Base-by-base conservation (phyloP, 768 basidiomycete genomes). In the Rhodotorula kratochvilovae region DNA sequence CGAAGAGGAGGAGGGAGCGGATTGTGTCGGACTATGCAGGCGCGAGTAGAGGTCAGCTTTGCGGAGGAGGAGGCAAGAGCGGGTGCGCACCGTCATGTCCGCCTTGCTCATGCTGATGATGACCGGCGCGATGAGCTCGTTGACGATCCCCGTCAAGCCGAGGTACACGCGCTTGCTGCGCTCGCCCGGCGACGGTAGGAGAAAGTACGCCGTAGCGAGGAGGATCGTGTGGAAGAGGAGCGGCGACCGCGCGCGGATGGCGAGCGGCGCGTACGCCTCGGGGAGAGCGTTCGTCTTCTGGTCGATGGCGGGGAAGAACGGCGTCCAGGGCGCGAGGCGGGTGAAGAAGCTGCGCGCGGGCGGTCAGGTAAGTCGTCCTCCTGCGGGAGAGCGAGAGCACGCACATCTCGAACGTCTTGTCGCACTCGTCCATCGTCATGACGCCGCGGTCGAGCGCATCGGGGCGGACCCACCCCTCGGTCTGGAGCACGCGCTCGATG, bases 141-240 rank as follows among this genome's bases (percentile, higher is more conserved):
- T 57, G 55, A 65, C 63, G 56, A 65, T 45, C 16, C 55, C 25
- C 16, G 27, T 46, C 53, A 65, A 55, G 27, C 27, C 31, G 33
- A 57, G 35, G 55, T 65, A 65, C 15, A 65, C 45, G 33, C 45
- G 45, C 23, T 39, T 65, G 55, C 31, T 45, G 3, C 6, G 23
- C 33, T 19, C 55, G 21, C 42, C 29, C 25, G 45, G 53, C 29
- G 53, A 31, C 1, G 53, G 53, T 3, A 54, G 53, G 2, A 65
- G 45, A 55, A 57, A 65, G 63, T 65, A 65, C n/a, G 55, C 19
- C 6, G 56, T 36, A 23, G 55, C 35, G 43, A 57, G 45, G 48
- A 66, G 61, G 36, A 71, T 71, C 36, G 53, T 56, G 61, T 71
- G 70, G 33, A 66, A 71, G 16, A 71, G 70, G 60, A 71, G 54